A percentile compares a stretch with the other conserved stretches of the same genome.
phyloP scores from a whole-genome alignment of 164 flowering plant species.

The Dillenia suffruticosa region DNA sequence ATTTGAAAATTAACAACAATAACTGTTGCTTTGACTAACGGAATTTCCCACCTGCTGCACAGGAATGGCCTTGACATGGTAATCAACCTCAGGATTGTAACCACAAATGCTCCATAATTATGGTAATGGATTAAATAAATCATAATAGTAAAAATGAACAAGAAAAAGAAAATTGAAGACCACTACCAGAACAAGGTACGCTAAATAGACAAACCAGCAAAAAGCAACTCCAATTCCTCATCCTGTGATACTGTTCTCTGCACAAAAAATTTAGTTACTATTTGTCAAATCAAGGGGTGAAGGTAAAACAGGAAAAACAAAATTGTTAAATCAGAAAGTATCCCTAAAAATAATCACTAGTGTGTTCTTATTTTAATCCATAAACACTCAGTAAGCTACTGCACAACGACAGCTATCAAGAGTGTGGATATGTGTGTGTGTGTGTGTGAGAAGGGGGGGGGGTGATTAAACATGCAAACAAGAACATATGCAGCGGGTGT shows the following conservation, averaged over 20 bases:
- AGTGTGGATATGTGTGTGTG: too few relatives aligned
- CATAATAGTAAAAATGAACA: neutral
- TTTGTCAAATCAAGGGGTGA: too few relatives aligned
- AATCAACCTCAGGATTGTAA: neutral
- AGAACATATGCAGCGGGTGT: too few relatives aligned
- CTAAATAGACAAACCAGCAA: slow-evolving; percentile 54
- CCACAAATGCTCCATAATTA: neutral
- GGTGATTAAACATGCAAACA: too few relatives aligned
- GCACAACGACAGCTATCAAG: too few relatives aligned
- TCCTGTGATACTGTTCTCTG: slow-evolving; percentile 63
- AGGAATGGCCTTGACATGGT: neutral
- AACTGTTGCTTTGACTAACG: neutral
- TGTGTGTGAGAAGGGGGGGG: too few relatives aligned
- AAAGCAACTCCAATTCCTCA: slow-evolving; percentile 72
- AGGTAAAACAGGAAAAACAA: too few relatives aligned
- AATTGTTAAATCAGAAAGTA: too few relatives aligned
- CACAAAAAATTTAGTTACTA: neutral
- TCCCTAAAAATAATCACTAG: too few relatives aligned
- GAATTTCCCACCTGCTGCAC: too few relatives aligned
- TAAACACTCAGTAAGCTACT: too few relatives aligned
- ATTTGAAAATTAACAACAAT: neutral
- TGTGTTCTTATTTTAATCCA: too few relatives aligned
- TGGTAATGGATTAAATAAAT: neutral
- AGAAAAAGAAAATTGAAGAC: slow-evolving; percentile 5
- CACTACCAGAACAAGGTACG: slow-evolving; percentile 6